Evolutionary conservation across 148 eudicot species (phyloP), one percentile per base, ranked within the genome.

Genomic region (Pharnaceum exiguum): DNA sequence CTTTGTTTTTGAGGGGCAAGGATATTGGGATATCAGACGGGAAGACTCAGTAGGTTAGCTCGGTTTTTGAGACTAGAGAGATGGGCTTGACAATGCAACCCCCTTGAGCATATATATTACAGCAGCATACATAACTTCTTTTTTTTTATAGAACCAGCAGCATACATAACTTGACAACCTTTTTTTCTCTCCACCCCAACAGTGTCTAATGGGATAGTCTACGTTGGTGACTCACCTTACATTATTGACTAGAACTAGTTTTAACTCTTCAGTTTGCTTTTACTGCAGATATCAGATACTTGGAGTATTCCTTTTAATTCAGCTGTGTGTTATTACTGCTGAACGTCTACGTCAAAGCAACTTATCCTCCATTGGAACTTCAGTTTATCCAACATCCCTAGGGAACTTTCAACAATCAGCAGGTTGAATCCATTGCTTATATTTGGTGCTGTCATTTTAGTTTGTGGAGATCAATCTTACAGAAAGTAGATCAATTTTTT

Each of bases 271-370:
- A 39, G 15, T 51, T 57, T 31, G 58, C 32, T 44, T 63, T 40
- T 57, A 46, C 16, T 76, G 81, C 90, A 93, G 99, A 73, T 93
- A 93, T 79, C 99, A 93, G 74, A 93, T 93, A 61, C 74, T 93
- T 61, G 99, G 99, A 26, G 79, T 89, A 48, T 93, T 93, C 66
- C 91, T 93, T 57, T 59, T 93, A 57, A 71, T 93, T 71, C 99
- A 93, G 69, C 46, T 93, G 23, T 93, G 99, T 72, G 88, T 93
- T 54, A 65, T 93, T 73, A 85, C 83, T 68, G 95, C 99, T 63
- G 99, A 89, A 73, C 76, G 85, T 66, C 60, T 93, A 50, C 67
- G 99, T 18, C 86, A 89, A 29, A 82, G 83, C 64, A 86, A 80
- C 75, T 70, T 93, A 39, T 80, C 96, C 47, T 74, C 95, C 54